Percentiles rank a stretch among this genome's conserved stretches.
Evolutionary conservation across 108 stramenopile species (phyloP).

Genomic region (Pseudonitzschia pungens): DNA sequence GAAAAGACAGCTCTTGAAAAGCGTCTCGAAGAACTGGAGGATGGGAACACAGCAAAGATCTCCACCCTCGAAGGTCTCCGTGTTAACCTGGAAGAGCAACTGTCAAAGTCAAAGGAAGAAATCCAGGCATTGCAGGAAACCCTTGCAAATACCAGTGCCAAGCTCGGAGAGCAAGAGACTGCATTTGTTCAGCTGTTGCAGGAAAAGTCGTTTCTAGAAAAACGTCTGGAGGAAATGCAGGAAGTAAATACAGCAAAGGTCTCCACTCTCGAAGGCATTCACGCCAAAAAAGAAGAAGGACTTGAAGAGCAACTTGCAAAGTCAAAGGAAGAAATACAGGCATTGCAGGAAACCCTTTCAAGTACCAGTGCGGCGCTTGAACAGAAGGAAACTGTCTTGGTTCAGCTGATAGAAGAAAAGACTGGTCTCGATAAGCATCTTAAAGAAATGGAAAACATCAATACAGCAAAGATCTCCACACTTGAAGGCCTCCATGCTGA

Average conservation of each 20-base stretch:
- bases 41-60: neutral
- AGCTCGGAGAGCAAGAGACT: no score
- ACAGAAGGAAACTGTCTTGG: neutral
- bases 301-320: neutral
- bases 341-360: neutral
- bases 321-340: neutral
- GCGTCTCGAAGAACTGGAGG: neutral
- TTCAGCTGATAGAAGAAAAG: neutral
- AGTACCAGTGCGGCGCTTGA: neutral
- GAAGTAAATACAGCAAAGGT: neutral
- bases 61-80: neutral
- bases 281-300: neutral
- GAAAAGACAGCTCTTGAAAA: neutral
- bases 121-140: neutral
- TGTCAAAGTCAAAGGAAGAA: no score
- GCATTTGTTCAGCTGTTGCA: no score
- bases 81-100: neutral
- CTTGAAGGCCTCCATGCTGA: conserved; percentile 5
- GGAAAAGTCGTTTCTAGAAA: neutral
- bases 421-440: neutral
- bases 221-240: neutral
- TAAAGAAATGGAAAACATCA: neutral
- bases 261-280: neutral
- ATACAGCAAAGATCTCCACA: neutral
- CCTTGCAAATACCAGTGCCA: no score